Conservation (phyloP, 2,329 filamentous ascomycete species). For the Penicillium expansum region DNA sequence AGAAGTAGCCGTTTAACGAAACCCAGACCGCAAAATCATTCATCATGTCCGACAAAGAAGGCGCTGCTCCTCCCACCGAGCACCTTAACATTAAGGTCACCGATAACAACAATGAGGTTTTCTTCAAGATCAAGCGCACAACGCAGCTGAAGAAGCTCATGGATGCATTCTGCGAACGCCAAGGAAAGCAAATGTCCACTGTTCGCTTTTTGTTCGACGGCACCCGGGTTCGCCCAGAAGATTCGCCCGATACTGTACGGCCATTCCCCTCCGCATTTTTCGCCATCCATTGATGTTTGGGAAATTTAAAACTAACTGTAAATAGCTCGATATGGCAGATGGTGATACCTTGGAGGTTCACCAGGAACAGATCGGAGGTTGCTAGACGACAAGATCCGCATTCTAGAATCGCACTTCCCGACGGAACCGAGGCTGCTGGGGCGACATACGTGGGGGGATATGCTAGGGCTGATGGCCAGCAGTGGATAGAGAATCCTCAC, state of each 20-base stretch:
- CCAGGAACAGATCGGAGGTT: constrained; percentile 92
- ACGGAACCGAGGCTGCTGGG: not conserved
- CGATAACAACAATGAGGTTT: constrained; percentile 99
- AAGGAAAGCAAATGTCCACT: constrained; percentile 79
- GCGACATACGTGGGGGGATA: not conserved
- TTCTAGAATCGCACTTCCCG: not conserved
- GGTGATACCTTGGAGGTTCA: constrained; percentile 96
- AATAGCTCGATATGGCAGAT: constrained; percentile 91
- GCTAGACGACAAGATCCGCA: constrained; percentile 5
- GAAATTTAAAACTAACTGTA: constrained; percentile 11
- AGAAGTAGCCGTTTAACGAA: not conserved
- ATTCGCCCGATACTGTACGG: constrained; percentile 87
- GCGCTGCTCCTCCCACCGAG: constrained; percentile 55
- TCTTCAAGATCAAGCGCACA: constrained; percentile 99
- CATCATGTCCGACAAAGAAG: constrained; percentile 23
- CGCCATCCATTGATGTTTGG: constrained; percentile 9
- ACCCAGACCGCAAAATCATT: not conserved
- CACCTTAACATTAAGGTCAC: constrained; percentile 99
- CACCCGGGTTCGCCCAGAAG: constrained; percentile 81
- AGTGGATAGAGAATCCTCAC: not conserved
- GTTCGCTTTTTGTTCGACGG: constrained; percentile 97
- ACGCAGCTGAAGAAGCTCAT: constrained; percentile 97
- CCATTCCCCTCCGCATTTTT: constrained; percentile 1
- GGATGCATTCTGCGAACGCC: constrained; percentile 94
- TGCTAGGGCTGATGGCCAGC: not conserved